Evolutionary conservation across 805 yeast genomes (phyloP).

Genomic region (Lachancea lanzarotensis): DNA sequence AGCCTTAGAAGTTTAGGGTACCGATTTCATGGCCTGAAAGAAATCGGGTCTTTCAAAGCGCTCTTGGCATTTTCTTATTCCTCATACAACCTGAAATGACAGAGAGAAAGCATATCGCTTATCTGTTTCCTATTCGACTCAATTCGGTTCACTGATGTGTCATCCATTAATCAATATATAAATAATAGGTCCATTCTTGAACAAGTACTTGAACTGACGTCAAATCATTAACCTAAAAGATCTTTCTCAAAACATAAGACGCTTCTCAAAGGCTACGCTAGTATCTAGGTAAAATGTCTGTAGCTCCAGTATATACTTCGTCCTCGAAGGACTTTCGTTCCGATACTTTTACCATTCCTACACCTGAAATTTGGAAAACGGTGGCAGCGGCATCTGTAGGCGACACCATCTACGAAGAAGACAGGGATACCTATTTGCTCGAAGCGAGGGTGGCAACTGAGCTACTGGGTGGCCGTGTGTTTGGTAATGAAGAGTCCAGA

Average conservation of each 20-base stretch:
- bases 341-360: conserved; percentile 81
- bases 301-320: conserved; percentile 8
- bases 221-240: background rate
- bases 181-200: no score
- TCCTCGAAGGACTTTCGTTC: conserved; percentile 45
- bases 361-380: conserved; percentile 53
- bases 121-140: background rate
- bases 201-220: no score
- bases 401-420: conserved; percentile 73
- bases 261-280: background rate
- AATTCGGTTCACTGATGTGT: background rate
- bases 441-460: conserved; percentile 51
- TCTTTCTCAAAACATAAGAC: background rate
- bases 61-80: no score
- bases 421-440: conserved; percentile 49
- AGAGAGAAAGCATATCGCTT: no score
- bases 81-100: no score
- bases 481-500: conserved; percentile 49
- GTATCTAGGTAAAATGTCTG: background rate
- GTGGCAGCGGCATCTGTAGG: conserved; percentile 51
- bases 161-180: background rate
- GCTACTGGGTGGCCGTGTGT: conserved; percentile 26
- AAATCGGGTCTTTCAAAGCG: no score
- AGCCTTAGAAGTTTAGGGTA: no score
- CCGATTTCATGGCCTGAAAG: no score